Base-by-base conservation (phyloP, 2,329 filamentous ascomycete species). In the Hypoxylon sp. region DNA sequence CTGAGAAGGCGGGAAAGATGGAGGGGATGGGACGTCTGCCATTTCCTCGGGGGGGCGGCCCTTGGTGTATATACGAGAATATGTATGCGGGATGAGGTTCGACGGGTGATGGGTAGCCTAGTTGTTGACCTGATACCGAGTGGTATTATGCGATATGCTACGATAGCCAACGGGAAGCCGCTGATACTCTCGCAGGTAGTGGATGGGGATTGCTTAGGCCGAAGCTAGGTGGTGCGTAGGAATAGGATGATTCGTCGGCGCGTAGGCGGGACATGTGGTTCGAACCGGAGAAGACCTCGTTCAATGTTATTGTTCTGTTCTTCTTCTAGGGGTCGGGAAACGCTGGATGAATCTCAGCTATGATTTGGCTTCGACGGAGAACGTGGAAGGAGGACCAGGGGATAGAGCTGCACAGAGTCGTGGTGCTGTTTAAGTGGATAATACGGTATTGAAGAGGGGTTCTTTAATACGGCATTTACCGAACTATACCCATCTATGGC, bases 361-460 rank as follows among this genome's bases (percentile, higher is more conserved):
- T 68, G 57, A 63, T 68, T 68, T 68, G 66, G 39, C 52, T 58
- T 65, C 21, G 57, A 19, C 21, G 50, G 62, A 62, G 52, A 52
- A 58, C 31, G 60, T 63, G 63, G 54, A 47, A 55, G 48, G 60
- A 52, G 47, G 31, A 47, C 42, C 50, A 65, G 68, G 65, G 58
- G 39, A 62, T 61, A 50, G 60, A 71, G 59, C 72, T 76, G 73
- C 73, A 72, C 42, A 70, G 55, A 72, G 67, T 75, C 74, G 74
- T 76, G 74, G 72, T 75, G 70, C 61, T 66, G 67, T 73, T 74
- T 74, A 48, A 75, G 70, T 76, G 73, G 66, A 65, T 62, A 51
- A 54, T 29, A 47, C 21, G 35, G 39, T 44, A 32, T 53, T 32
- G 51, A 60, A 51, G 56, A 60, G 56, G 56, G 62, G 62, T 53